phyloP scores from a whole-genome alignment of 2,329 filamentous ascomycete species.

The Alternaria rosae region DNA sequence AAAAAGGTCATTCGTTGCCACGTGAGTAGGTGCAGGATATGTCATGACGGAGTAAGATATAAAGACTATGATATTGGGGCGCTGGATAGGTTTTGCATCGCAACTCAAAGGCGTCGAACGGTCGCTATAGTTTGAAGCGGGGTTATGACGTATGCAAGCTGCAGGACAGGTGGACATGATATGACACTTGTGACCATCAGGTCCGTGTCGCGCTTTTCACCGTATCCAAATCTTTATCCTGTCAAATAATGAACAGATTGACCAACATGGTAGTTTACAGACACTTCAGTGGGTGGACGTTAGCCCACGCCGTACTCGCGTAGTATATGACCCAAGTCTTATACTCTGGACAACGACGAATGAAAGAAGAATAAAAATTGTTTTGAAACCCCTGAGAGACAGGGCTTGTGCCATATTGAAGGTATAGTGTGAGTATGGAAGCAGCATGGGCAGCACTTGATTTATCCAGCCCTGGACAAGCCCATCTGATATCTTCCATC shows the following conservation, averaged over 20 bases:
- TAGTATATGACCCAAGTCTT: too few relatives aligned
- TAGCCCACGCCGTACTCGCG: too few relatives aligned
- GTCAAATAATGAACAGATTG: too few relatives aligned
- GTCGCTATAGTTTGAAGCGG: neutral
- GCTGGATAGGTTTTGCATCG: neutral
- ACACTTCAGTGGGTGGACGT: too few relatives aligned
- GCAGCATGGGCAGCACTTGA: neutral
- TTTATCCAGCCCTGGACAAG: neutral
- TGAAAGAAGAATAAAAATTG: too few relatives aligned
- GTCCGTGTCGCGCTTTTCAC: neutral
- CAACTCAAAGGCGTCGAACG: neutral
- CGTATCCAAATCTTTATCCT: too few relatives aligned
- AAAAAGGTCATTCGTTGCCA: slow-evolving; percentile 32
- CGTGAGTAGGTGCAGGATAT: slow-evolving; percentile 20
- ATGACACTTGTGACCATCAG: neutral
- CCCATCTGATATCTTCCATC: neutral
- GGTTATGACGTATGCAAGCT: slow-evolving; percentile 1
- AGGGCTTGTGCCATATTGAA: too few relatives aligned
- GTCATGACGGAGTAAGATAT: slow-evolving; percentile 17
- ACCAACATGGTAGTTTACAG: too few relatives aligned
- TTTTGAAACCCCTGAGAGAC: too few relatives aligned
- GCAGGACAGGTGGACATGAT: neutral
- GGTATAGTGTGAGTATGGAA: too few relatives aligned
- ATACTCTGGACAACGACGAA: too few relatives aligned
- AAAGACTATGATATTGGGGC: neutral